Evolutionary conservation across 805 yeast genomes (phyloP).

Genomic region (Sporopachydermia lactativora): DNA sequence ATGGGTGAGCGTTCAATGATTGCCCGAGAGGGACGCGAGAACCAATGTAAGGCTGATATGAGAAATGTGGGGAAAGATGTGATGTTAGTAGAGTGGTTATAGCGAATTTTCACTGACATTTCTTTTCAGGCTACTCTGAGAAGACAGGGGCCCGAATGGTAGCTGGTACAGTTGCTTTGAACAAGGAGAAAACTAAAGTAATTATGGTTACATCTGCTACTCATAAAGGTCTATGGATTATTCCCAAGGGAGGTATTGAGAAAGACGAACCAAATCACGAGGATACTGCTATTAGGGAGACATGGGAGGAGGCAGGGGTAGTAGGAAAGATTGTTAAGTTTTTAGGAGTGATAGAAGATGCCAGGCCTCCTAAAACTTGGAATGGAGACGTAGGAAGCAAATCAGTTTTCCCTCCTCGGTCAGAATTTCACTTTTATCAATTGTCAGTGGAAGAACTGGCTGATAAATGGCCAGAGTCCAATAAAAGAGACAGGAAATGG

Average conservation of each 20-base stretch:
- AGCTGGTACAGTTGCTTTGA: constrained; percentile 81
- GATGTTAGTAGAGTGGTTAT: not conserved
- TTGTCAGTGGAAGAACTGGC: constrained; percentile 44
- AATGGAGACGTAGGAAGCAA: too few species aligned
- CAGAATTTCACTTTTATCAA: constrained; percentile 86
- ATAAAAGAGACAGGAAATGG: constrained; percentile 58
- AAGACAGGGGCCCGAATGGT: constrained; percentile 70
- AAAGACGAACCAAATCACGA: constrained; percentile 44
- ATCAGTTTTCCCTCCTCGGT: constrained; percentile 42
- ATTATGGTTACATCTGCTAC: constrained; percentile 69
- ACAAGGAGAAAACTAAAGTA: constrained; percentile 41
- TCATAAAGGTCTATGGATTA: constrained; percentile 60
- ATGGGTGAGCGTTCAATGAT: constrained; percentile 17
- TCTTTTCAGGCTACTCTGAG: constrained; percentile 31
- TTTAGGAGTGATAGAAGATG: constrained; percentile 57
- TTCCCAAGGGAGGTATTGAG: constrained; percentile 96
- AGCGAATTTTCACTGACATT: not conserved
- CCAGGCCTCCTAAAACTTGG: constrained; percentile 34
- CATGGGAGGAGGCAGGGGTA: constrained; percentile 98
- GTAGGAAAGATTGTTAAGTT: constrained; percentile 42
- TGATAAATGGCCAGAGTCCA: constrained; percentile 63
- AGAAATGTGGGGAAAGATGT: not conserved
- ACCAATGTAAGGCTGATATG: constrained; percentile 14
- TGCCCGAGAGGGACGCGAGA: constrained; percentile 23
- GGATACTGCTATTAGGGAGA: constrained; percentile 64